A percentile compares a stretch with the other conserved stretches of the same genome.
These are phyloP conservation scores for Skeletonema marinoi DNA, from an alignment of 108 stramenopile species.

Conservation along the genomic window DNA sequence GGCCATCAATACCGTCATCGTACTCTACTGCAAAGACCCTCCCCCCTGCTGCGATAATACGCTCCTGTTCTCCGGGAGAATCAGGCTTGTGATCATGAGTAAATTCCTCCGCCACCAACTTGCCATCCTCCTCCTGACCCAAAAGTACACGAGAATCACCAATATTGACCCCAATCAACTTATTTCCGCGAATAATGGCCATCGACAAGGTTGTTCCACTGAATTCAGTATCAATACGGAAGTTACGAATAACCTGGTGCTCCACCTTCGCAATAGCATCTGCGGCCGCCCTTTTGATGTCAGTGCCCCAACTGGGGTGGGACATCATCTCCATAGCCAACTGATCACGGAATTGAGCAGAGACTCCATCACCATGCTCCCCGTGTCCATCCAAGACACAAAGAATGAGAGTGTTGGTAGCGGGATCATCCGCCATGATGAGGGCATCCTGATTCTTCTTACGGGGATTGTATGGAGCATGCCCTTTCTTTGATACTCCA, in stretches of 20 bases:
- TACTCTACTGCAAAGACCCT: conserved; percentile 99
- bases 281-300: conserved; percentile 74
- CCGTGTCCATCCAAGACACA: conserved; percentile 98
- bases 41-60: conserved; percentile 92
- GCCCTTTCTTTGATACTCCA: conserved; percentile 96
- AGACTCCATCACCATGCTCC: conserved; percentile 95
- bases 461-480: conserved; percentile 98
- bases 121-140: conserved; percentile 64
- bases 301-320: conserved; percentile 81
- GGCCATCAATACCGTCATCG: conserved; percentile 98
- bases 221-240: conserved; percentile 94
- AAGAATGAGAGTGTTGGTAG: conserved; percentile 90
- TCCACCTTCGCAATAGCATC: conserved; percentile 92
- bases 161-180: conserved; percentile 91
- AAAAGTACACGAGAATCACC: conserved; percentile 93
- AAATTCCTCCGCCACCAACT: conserved; percentile 81
- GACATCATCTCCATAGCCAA: conserved; percentile 88
- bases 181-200: conserved; percentile 90
- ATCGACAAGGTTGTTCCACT: conserved; percentile 95
- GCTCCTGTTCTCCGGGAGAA: conserved; percentile 93
- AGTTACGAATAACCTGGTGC: conserved; percentile 85
- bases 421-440: conserved; percentile 94
- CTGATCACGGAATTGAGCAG: conserved; percentile 88
- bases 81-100: conserved; percentile 99
- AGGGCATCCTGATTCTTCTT: conserved; percentile 99